Evolutionary conservation across 768 basidiomycete species (phyloP), one percentile per base, ranked within the genome.

Genomic region (Xerocomellus chrysenteron): DNA sequence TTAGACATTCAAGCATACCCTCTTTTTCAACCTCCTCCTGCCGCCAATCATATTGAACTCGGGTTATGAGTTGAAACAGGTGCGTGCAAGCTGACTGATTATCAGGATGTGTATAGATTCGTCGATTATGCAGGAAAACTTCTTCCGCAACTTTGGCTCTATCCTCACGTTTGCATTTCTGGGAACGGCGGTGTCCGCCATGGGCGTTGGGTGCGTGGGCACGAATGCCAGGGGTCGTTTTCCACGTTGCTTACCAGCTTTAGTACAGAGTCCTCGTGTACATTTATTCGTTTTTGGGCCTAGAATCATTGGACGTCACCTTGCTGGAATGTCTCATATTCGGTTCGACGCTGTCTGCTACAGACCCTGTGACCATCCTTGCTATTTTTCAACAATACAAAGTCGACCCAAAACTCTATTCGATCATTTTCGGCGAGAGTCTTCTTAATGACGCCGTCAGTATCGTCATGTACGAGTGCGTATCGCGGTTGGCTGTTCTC

Each of bases 381-480:
- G 92, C 96, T 43, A 98, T 99, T 52, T 99, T 99, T 80, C 94
- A 97, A 65, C 92, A 97, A 65, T 91, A 96, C 78, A 97, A 98
- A 70, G 95, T 98, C 64, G 97, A 99, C 73, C 95, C 97, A 1
- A 98, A 98, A 70, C 80, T 99, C 10, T 98, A 98, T 75, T 90
- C 87, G 44, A 83, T 98, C 73, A 99, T 99, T 61, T 99, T 98
- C 67, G 97, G 97, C 28, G 97, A 98, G 73, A 91, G 88, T 73
- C 80, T 99, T 56, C 76, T 99, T 57, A 99, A 99, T 75, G 97
- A 99, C 78, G 97, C 97, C 19, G 97, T 98, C 67, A 94, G 92
- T 81, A 98, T 98, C 78, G 95, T 98, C 73, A 94, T 99, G 91
- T 98, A 98, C 74, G 97, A 99, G 94, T 98, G 71, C 80, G 94